Evolutionary conservation across 2,329 filamentous ascomycete species (phyloP), one percentile per base, ranked within the genome.

Genomic region (Colletotrichum liriopes): DNA sequence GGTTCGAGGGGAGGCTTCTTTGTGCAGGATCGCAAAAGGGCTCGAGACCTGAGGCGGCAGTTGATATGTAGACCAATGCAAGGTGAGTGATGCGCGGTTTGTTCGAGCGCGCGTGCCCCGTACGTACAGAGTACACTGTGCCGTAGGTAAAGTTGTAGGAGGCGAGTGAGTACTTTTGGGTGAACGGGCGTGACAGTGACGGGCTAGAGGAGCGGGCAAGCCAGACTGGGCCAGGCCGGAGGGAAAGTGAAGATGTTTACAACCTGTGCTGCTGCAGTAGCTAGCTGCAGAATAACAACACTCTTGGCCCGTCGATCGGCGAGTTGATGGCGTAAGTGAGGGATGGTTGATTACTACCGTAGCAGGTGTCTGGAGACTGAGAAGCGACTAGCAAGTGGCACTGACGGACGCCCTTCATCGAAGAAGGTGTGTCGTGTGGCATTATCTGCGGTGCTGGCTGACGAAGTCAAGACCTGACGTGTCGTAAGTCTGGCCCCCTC

Each of bases 251-350:
- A 29, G 43, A 45, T 35, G 29, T 54, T 41, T 39, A 32, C 29
- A 32, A 32, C 4, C 29, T 32, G 18, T 43, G 45, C 20, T 45
- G 43, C 47, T 45, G 43, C 47, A 35, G 26, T 54, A 61, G 49
- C 32, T 49, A 29, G 49, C 29, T 68, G 43, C 58, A 52, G 58
- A 68, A 43, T 41, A 58, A 47, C 51, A 55, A 47, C 43, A 55
- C 37, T 41, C 52, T 62, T 59, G 65, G 69, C 55, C 32, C 56
- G 54, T 54, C 47, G 65, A 72, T 72, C 69, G 65, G 55, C 59
- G 51, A 51, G 47, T 37, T 54, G 9, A 7, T 55, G 32, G 52
- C 32, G 52, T 37, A 37, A n/a, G 37, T n/a, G 52, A 55, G 11
- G 32, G 32, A 37, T 37, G 52, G n/a, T 37, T 55, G 18, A 20